Percentiles rank a stretch among this genome's conserved stretches.
Evolutionary conservation across 345 rosid species (phyloP).

Genomic region (Linum usitatissimum): DNA sequence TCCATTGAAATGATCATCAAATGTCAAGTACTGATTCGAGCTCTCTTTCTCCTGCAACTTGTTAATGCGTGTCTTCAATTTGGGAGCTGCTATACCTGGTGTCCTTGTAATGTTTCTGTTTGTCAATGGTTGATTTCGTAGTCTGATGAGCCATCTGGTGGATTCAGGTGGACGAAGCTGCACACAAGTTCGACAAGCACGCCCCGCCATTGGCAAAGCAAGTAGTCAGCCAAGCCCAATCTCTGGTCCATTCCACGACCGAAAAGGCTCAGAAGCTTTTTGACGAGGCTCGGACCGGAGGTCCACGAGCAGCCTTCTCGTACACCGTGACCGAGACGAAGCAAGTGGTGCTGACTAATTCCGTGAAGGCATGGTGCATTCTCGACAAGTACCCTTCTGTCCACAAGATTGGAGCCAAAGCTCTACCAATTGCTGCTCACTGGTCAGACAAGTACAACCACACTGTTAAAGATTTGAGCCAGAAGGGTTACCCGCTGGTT

Average conservation of each 20-base stretch:
- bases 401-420: conserved; percentile 34
- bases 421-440: conserved; percentile 48
- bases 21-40: no score
- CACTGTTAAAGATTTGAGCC: conserved; percentile 27
- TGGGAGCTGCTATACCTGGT: no score
- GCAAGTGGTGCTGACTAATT: conserved; percentile 32
- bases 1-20: no score
- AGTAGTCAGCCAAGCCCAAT: conserved; percentile 27
- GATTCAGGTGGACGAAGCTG: conserved; percentile 55
- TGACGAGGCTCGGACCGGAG: conserved; percentile 44
- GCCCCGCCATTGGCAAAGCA: conserved; percentile 65
- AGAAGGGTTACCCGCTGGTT: conserved; percentile 48
- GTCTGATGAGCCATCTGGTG: not conserved
- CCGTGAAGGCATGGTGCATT: conserved; percentile 47
- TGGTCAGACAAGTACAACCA: conserved; percentile 48
- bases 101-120: no score
- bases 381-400: conserved; percentile 38
- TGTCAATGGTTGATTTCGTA: no score
- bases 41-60: no score
- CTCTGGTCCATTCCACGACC: conserved; percentile 29
- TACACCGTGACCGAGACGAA: conserved; percentile 43
- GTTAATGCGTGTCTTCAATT: no score
- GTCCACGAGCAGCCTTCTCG: conserved; percentile 45
- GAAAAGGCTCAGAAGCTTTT: conserved; percentile 40
- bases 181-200: conserved; percentile 47